Conservation (phyloP, 1,139 yeast species). For the Candida sp. region DNA sequence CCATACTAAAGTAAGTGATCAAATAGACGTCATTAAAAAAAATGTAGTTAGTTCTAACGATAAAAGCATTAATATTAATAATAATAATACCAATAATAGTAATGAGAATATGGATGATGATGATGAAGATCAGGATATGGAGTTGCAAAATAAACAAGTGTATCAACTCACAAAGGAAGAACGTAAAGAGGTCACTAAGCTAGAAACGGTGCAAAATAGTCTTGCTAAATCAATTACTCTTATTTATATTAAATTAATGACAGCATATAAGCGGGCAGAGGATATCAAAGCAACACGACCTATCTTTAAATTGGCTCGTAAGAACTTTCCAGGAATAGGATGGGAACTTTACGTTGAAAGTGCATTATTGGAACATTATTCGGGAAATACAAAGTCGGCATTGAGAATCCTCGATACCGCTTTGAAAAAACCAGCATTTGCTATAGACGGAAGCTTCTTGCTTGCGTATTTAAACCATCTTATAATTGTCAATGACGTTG, state of each 20-base stretch:
- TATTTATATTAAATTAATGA: slow-evolving; percentile 56
- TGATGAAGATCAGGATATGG: slow-evolving; percentile 10
- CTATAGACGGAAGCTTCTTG: slow-evolving; percentile 58
- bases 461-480: slow-evolving; percentile 71
- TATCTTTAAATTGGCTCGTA: slow-evolving; percentile 57
- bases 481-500: slow-evolving; percentile 69
- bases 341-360: slow-evolving; percentile 79
- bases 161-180: slow-evolving; percentile 3
- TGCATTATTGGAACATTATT: slow-evolving; percentile 77
- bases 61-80: slow-evolving; percentile 3
- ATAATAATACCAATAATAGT: not conserved
- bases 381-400: slow-evolving; percentile 65
- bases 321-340: slow-evolving; percentile 50
- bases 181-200: slow-evolving; percentile 5
- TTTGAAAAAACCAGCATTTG: slow-evolving; percentile 47
- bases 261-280: slow-evolving; percentile 55
- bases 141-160: slow-evolving; percentile 1
- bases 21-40: slow-evolving; percentile 23
- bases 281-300: slow-evolving; percentile 74
- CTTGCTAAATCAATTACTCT: slow-evolving; percentile 41
- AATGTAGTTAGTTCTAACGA: slow-evolving; percentile 6
- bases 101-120: slow-evolving; percentile 2
- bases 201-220: slow-evolving; percentile 13
- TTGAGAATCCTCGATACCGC: slow-evolving; percentile 80
- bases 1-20: slow-evolving; percentile 20